Conservation (phyloP, 345 rosid species). For the Iberis pinnata region DNA sequence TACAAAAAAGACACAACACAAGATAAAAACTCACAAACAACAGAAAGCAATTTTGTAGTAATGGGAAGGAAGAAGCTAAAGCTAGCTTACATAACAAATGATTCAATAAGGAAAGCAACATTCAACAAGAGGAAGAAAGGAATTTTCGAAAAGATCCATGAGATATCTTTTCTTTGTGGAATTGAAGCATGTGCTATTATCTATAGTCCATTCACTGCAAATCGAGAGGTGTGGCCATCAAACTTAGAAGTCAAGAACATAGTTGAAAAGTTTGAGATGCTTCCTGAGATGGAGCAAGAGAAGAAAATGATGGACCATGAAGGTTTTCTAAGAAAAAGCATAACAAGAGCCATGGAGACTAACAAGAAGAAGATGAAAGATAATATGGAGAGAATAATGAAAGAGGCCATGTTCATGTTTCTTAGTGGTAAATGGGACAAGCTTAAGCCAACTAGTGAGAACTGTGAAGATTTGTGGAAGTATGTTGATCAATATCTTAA, state of each 20-base stretch:
- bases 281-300: slow-evolving; percentile 19
- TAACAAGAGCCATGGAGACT: slow-evolving; percentile 6
- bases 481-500: slow-evolving; percentile 8
- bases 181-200: slow-evolving; percentile 31
- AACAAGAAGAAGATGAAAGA: slow-evolving; percentile 18
- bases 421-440: background rate
- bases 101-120: slow-evolving; percentile 31
- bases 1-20: too few relatives aligned
- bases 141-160: slow-evolving; percentile 27
- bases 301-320: slow-evolving; percentile 34
- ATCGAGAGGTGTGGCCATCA: slow-evolving; percentile 35
- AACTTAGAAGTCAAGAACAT: background rate
- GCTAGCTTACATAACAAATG: slow-evolving; percentile 30
- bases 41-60: too few relatives aligned
- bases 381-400: slow-evolving; percentile 13
- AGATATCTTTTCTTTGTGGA: slow-evolving; percentile 33
- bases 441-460: background rate
- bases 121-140: slow-evolving; percentile 37
- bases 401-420: slow-evolving; percentile 11
- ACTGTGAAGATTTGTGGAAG: slow-evolving; percentile 4
- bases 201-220: slow-evolving; percentile 20
- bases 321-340: slow-evolving; percentile 25
- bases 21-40: too few relatives aligned
- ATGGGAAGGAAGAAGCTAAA: slow-evolving; percentile 36
- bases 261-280: slow-evolving; percentile 15